Evolutionary conservation across 305 asterid species (phyloP).

Genomic region (Plantago lanceolata): DNA sequence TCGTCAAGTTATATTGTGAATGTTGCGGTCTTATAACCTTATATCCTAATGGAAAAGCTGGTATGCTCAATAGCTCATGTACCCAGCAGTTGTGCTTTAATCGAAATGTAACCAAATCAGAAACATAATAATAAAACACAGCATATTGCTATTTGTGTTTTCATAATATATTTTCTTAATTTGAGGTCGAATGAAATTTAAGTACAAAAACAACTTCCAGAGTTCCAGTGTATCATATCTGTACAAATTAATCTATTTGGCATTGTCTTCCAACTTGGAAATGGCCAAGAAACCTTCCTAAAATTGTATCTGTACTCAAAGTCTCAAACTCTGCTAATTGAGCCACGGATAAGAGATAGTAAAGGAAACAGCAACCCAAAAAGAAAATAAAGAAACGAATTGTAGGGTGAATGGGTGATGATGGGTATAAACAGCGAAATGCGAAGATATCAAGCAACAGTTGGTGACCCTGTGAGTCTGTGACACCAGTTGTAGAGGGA

Average conservation of each 20-base stretch:
- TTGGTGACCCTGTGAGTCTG: neutral
- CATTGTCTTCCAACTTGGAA: conserved; percentile 18
- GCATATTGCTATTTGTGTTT: too few relatives aligned
- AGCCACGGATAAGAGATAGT: conserved; percentile 12
- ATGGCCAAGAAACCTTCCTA: conserved; percentile 14
- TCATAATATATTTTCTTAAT: too few relatives aligned
- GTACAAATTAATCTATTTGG: conserved; percentile 23
- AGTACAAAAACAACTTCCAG: neutral
- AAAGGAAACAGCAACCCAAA: neutral
- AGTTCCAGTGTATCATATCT: conserved; percentile 11
- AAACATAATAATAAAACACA: too few relatives aligned
- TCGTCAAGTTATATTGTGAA: neutral
- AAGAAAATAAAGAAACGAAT: neutral
- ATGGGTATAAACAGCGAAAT: neutral
- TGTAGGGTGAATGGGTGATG: too few relatives aligned
- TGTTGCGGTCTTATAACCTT: neutral
- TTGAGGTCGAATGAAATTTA: too few relatives aligned
- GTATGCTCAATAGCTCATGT: neutral
- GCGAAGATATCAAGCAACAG: neutral
- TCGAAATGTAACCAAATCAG: neutral
- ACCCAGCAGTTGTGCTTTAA: neutral
- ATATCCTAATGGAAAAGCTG: too few relatives aligned
- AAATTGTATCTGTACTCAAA: neutral
- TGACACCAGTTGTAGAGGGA: neutral
- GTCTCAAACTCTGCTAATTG: neutral